Evolutionary conservation across 2,329 filamentous ascomycete species (phyloP).

Genomic region (Trichophyton equinum): DNA sequence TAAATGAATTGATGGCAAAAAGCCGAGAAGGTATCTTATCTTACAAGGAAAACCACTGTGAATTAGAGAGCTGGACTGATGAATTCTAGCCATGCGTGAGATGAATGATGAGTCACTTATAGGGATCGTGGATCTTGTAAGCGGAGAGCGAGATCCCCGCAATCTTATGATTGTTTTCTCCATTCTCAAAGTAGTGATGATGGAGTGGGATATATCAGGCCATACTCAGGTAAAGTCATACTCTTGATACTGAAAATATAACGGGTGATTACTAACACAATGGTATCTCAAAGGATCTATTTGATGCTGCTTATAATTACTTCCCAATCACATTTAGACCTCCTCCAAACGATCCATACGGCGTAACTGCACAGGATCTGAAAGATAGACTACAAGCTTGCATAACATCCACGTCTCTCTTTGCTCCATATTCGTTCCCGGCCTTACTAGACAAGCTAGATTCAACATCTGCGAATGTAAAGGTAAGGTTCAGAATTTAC

Average conservation of each 20-base stretch:
- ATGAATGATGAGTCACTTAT: slow-evolving; percentile 49
- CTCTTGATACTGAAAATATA: not conserved
- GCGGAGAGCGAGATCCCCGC: slow-evolving; percentile 56
- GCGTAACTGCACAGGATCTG: slow-evolving; percentile 55
- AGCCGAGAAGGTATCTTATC: slow-evolving; percentile 41
- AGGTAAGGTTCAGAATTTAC: slow-evolving; percentile 30
- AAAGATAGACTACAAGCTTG: slow-evolving; percentile 53
- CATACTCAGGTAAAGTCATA: slow-evolving; percentile 41
- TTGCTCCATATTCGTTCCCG: slow-evolving; percentile 56
- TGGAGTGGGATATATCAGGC: slow-evolving; percentile 52
- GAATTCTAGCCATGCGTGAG: slow-evolving; percentile 36
- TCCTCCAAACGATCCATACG: slow-evolving; percentile 56
- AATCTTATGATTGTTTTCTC: slow-evolving; percentile 61
- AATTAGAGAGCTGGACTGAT: not conserved
- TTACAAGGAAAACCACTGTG: not conserved
- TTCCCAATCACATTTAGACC: slow-evolving; percentile 60
- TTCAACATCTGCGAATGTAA: slow-evolving; percentile 55
- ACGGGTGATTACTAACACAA: not conserved
- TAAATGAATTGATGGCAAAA: slow-evolving; percentile 50
- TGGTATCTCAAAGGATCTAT: slow-evolving; percentile 34
- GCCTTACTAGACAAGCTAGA: slow-evolving; percentile 56
- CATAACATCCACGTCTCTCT: slow-evolving; percentile 48
- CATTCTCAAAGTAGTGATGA: slow-evolving; percentile 52
- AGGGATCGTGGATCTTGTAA: slow-evolving; percentile 51
- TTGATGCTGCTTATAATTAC: slow-evolving; percentile 59